phyloP scores from a whole-genome alignment of 768 basidiomycete genomes.

The Boletus vermiculosoides region DNA sequence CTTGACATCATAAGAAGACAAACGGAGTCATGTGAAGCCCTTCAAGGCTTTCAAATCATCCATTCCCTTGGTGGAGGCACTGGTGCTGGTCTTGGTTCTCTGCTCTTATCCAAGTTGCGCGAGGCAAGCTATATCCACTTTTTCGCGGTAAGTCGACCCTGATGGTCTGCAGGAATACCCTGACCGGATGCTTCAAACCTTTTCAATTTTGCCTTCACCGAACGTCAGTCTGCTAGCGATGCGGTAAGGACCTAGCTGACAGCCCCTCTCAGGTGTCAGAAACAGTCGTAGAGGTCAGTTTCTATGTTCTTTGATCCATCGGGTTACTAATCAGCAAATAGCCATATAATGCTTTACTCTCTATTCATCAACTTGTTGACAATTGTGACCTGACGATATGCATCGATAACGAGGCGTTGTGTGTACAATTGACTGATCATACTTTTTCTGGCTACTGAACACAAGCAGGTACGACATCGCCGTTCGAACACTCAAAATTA shows the following conservation, averaged over 20 bases:
- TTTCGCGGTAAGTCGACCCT: neutral
- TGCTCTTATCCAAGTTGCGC: slow-evolving; percentile 77
- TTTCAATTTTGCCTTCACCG: slow-evolving; percentile 53
- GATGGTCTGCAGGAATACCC: slow-evolving; percentile 52
- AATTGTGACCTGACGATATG: slow-evolving; percentile 82
- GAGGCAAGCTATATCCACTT: slow-evolving; percentile 48
- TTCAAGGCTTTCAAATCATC: slow-evolving; percentile 89
- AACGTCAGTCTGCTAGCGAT: slow-evolving; percentile 37
- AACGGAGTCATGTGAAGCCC: slow-evolving; percentile 75
- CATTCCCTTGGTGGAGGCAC: slow-evolving; percentile 93
- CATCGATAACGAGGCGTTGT: slow-evolving; percentile 88
- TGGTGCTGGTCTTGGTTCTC: slow-evolving; percentile 80
- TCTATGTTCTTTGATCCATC: neutral
- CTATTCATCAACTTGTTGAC: slow-evolving; percentile 86
- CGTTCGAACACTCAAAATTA: slow-evolving; percentile 60
- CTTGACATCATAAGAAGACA: slow-evolving; percentile 79
- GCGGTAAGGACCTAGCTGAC: slow-evolving; percentile 11
- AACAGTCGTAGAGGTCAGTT: slow-evolving; percentile 51
- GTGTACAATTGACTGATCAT: slow-evolving; percentile 19
- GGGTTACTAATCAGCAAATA: slow-evolving; percentile 20
- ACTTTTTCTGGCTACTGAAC: neutral
- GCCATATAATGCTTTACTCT: slow-evolving; percentile 86
- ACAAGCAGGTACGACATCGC: slow-evolving; percentile 67
- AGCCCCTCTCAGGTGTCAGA: slow-evolving; percentile 38
- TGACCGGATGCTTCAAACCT: slow-evolving; percentile 51